phyloP scores from a whole-genome alignment of 345 rosid genomes.

The Ricinus communis region DNA sequence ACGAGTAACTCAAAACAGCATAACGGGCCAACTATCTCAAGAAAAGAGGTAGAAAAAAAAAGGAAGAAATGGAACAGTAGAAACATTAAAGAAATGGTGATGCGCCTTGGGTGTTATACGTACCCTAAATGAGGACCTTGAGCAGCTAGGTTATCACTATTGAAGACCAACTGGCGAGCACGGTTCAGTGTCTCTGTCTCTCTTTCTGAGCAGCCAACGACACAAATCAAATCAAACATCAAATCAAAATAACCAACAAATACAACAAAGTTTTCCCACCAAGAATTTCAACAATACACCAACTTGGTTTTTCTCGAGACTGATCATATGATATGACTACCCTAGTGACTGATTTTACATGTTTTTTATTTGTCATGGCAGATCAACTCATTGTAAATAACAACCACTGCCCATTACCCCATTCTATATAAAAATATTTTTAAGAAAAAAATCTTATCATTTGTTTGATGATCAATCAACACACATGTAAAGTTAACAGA shows the following conservation, averaged over 20 bases:
- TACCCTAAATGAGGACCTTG: slow-evolving; percentile 52
- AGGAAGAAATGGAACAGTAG: background rate
- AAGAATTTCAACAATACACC: slow-evolving; percentile 27
- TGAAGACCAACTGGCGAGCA: slow-evolving; percentile 96
- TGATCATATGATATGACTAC: slow-evolving; percentile 31
- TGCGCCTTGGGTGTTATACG: background rate
- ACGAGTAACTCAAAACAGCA: background rate
- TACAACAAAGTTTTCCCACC: background rate
- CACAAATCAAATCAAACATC: slow-evolving; percentile 31
- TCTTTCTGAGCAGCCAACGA: slow-evolving; percentile 59
- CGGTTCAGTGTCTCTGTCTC: slow-evolving; percentile 98
- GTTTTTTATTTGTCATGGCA: slow-evolving; percentile 13
- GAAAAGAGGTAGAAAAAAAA: background rate
- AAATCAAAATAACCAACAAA: background rate
- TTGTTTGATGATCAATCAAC: background rate
- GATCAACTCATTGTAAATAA: slow-evolving; percentile 14
- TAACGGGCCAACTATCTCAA: background rate
- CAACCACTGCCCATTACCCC: background rate
- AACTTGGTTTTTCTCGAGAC: slow-evolving; percentile 31
- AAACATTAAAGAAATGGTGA: background rate
- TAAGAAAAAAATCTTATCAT: no score
- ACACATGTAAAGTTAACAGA: background rate
- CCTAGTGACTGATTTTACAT: background rate
- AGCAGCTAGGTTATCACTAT: slow-evolving; percentile 58
- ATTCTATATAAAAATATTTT: background rate